Evolutionary conservation across 345 rosid species (phyloP).

Genomic region (Eucalyptus cloeziana): DNA sequence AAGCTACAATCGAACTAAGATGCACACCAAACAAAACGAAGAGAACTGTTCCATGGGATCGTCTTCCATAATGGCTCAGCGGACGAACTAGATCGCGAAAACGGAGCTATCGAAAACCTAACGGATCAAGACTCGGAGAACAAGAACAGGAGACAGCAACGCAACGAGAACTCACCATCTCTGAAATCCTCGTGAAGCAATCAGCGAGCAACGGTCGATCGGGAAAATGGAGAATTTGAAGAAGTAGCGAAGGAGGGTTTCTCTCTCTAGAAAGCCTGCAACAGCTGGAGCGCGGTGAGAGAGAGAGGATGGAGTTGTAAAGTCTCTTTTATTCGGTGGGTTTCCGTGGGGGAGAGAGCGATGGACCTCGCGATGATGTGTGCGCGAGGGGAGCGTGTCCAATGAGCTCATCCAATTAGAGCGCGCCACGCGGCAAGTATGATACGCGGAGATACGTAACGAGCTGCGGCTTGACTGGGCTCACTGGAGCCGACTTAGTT

Average conservation of each 20-base stretch:
- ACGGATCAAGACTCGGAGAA: not conserved
- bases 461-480: not conserved
- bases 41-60: not conserved
- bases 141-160: not conserved
- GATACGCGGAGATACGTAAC: not conserved
- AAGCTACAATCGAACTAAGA: not conserved
- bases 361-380: not conserved
- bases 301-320: not conserved
- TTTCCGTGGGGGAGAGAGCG: not conserved
- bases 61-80: not conserved
- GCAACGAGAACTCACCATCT: not conserved
- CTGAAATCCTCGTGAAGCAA: not conserved
- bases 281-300: not conserved
- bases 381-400: not conserved
- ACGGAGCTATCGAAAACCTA: not conserved
- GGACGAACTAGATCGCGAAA: not conserved
- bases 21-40: not conserved
- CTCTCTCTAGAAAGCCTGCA: not conserved
- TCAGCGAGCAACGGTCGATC: not conserved
- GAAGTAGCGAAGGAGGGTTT: not conserved
- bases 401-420: not conserved
- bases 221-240: not conserved
- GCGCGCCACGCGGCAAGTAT: not conserved
- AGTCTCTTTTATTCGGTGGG: not conserved
- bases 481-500: not conserved